Conservation (phyloP, 2,329 filamentous ascomycete genomes). For the Beauveria brongniartii region DNA sequence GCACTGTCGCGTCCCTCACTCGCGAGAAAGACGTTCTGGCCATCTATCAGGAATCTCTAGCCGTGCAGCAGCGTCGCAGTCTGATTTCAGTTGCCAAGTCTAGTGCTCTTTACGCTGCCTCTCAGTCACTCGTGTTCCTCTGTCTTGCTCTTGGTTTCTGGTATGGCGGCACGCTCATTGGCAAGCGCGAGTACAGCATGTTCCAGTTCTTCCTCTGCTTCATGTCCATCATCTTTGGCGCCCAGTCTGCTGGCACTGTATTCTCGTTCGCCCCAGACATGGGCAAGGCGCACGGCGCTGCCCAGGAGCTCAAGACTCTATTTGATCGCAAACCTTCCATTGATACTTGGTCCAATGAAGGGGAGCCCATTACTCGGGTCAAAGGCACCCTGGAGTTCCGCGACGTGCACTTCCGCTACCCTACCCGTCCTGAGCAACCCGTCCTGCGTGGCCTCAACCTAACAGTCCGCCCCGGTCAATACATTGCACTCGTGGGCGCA, state of each 20-base stretch:
- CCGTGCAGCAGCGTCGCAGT: slow-evolving; percentile 56
- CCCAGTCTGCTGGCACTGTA: slow-evolving; percentile 82
- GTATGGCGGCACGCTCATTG: slow-evolving; percentile 77
- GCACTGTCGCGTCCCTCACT: slow-evolving; percentile 85
- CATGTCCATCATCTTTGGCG: slow-evolving; percentile 78
- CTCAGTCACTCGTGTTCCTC: slow-evolving; percentile 76
- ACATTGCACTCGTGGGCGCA: slow-evolving; percentile 85
- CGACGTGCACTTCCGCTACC: slow-evolving; percentile 90
- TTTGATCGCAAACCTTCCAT: slow-evolving; percentile 78
- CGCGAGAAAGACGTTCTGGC: slow-evolving; percentile 72
- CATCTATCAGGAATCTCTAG: slow-evolving; percentile 62
- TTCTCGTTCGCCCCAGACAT: slow-evolving; percentile 90
- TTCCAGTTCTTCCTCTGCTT: slow-evolving; percentile 94
- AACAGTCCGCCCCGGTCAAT: slow-evolving; percentile 66
- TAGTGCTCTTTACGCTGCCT: slow-evolving; percentile 71
- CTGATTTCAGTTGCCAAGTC: slow-evolving; percentile 68
- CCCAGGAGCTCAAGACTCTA: slow-evolving; percentile 69
- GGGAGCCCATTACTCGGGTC: slow-evolving; percentile 52
- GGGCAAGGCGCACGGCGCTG: slow-evolving; percentile 84
- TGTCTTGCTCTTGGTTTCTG: slow-evolving; percentile 86
- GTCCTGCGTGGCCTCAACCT: slow-evolving; percentile 80
- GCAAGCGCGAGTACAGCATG: slow-evolving; percentile 59
- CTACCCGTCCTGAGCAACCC: slow-evolving; percentile 83
- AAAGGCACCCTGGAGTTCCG: slow-evolving; percentile 82
- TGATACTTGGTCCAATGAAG: slow-evolving; percentile 70